These are phyloP conservation scores for Leccinum subgranulosum DNA, from an alignment of 768 basidiomycete species.

Conservation along the genomic window DNA sequence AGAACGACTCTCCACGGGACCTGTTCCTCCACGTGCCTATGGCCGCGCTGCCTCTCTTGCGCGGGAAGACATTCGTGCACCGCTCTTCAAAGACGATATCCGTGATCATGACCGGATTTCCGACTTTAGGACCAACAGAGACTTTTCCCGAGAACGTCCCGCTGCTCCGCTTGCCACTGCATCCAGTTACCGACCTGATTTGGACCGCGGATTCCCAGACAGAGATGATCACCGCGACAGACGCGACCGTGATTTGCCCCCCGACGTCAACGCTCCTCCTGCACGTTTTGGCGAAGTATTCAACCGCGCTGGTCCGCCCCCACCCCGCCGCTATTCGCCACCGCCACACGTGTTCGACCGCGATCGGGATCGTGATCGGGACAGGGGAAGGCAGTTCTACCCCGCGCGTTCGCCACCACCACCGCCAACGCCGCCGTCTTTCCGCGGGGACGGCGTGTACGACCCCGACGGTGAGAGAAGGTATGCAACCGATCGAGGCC, in stretches of 20 bases:
- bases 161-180: slow-evolving; percentile 5
- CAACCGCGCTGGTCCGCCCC: slow-evolving; percentile 12
- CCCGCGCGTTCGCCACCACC: slow-evolving; percentile 32
- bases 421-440: slow-evolving; percentile 4
- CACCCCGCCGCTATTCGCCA: slow-evolving; percentile 16
- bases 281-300: slow-evolving; percentile 37
- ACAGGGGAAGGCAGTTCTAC: slow-evolving; percentile 29
- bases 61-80: slow-evolving; percentile 35
- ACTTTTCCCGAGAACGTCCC: slow-evolving; percentile 36
- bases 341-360: slow-evolving; percentile 37
- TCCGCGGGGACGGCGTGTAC: slow-evolving; percentile 28
- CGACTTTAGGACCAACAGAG: slow-evolving; percentile 29
- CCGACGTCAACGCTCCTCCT: slow-evolving; percentile 33
- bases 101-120: slow-evolving; percentile 26
- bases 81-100: slow-evolving; percentile 26
- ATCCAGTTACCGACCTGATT: slow-evolving; percentile 39
- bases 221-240: slow-evolving; percentile 29
- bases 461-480: slow-evolving; percentile 35
- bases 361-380: slow-evolving; percentile 26
- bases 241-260: slow-evolving; percentile 34
- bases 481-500: slow-evolving; percentile 27
- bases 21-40: slow-evolving; percentile 25
- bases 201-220: slow-evolving; percentile 34
- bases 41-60: slow-evolving; percentile 23
- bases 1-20: slow-evolving; percentile 39